Conservation (phyloP, 2,329 filamentous ascomycete species). For the Clarireedia sp. region DNA sequence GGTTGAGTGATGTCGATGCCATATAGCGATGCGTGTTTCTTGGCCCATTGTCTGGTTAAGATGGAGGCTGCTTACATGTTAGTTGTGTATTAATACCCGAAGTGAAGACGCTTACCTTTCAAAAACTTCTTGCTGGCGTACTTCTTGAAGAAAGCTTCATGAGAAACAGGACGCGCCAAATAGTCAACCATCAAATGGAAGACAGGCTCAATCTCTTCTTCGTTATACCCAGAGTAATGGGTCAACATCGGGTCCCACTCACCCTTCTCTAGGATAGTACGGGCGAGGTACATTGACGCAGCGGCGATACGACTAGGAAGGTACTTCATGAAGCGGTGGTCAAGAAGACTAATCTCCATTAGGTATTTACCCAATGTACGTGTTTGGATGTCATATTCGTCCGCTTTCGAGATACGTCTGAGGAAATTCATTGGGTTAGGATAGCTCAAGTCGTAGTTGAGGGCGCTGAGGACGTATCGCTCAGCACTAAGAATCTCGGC, state of each 20-base stretch:
- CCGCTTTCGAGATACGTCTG: slow-evolving; percentile 95
- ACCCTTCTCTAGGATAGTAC: slow-evolving; percentile 82
- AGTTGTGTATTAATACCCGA: slow-evolving; percentile 12
- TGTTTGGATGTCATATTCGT: slow-evolving; percentile 98
- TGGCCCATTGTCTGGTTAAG: slow-evolving; percentile 86
- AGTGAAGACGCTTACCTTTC: slow-evolving; percentile 61
- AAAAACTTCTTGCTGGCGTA: slow-evolving; percentile 99
- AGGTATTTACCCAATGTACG: slow-evolving; percentile 96
- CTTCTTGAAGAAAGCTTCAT: slow-evolving; percentile 99
- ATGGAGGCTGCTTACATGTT: slow-evolving; percentile 62
- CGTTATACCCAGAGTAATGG: slow-evolving; percentile 88
- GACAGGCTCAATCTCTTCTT: slow-evolving; percentile 87
- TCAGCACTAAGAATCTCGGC: slow-evolving; percentile 96
- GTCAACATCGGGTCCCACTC: slow-evolving; percentile 84
- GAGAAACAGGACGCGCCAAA: slow-evolving; percentile 77
- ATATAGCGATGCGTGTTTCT: slow-evolving; percentile 59
- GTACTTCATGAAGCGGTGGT: slow-evolving; percentile 87
- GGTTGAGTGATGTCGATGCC: slow-evolving; percentile 37
- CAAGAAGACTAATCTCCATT: slow-evolving; percentile 91
- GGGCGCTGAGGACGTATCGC: slow-evolving; percentile 80
- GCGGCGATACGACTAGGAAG: slow-evolving; percentile 86
- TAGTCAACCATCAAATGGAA: slow-evolving; percentile 96
- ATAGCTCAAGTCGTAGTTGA: slow-evolving; percentile 96
- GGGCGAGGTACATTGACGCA: slow-evolving; percentile 88
- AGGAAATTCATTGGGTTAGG: slow-evolving; percentile 99